A percentile compares a stretch with the other conserved stretches of the same genome.
Conservation (phyloP, 305 asterid species). For the Lippia alba region DNA sequence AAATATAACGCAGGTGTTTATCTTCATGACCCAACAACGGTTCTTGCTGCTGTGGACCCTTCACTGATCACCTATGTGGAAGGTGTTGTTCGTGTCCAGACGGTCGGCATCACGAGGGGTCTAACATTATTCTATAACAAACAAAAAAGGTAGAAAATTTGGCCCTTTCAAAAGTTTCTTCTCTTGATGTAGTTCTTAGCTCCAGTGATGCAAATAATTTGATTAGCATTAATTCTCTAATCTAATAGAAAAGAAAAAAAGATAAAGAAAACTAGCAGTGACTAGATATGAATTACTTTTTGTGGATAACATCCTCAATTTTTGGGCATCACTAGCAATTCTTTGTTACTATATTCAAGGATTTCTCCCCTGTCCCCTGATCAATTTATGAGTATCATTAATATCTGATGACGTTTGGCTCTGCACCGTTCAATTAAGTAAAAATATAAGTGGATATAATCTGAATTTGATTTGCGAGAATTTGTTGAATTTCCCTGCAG, state of each 20-base stretch:
- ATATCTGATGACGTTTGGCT: not conserved
- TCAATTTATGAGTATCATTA: not conserved
- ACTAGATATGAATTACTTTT: too few species aligned
- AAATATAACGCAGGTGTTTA: conserved; percentile 71
- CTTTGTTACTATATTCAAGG: not conserved
- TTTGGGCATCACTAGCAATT: too few species aligned
- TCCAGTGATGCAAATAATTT: conserved; percentile 12
- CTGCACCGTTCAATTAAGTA: conserved; percentile 6
- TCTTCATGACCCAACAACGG: conserved; percentile 92
- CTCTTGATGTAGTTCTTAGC: conserved; percentile 8
- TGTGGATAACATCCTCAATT: too few species aligned
- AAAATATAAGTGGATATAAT: not conserved
- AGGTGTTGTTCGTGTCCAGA: conserved; percentile 92
- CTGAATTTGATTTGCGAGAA: conserved; percentile 1
- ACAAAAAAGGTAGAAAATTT: conserved; percentile 68
- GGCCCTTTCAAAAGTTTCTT: not conserved
- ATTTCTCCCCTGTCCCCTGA: too few species aligned
- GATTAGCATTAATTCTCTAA: not conserved
- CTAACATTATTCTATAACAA: conserved; percentile 82
- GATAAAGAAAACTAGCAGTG: too few species aligned
- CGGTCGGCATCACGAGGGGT: conserved; percentile 83
- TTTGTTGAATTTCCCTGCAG: not conserved
- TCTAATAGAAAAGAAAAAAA: too few species aligned
- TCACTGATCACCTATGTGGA: conserved; percentile 79
- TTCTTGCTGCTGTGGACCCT: conserved; percentile 90